Evolutionary conservation across 352 stramenopile genomes (phyloP).

Genomic region (Pseudoperonospora humuli): DNA sequence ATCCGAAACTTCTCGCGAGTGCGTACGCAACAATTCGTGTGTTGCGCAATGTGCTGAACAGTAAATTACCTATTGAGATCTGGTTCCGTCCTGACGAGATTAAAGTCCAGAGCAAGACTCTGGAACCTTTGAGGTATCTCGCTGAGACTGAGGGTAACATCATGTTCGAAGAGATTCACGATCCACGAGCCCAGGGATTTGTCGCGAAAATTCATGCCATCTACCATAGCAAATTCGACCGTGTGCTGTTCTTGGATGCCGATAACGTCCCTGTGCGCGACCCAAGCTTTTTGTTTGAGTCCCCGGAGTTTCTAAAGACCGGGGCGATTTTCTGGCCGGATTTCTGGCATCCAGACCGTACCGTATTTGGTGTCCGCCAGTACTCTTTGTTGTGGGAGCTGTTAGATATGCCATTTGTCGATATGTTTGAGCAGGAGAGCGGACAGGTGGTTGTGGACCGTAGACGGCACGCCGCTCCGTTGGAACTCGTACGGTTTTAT

Average conservation of each 20-base stretch:
- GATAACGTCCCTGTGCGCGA: constrained; percentile 47
- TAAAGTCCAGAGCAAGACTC: constrained; percentile 11
- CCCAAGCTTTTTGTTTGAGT: constrained; percentile 26
- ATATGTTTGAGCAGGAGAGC: constrained; percentile 42
- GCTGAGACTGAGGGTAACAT: constrained; percentile 15
- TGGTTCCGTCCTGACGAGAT: constrained; percentile 39
- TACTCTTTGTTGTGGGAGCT: constrained; percentile 43
- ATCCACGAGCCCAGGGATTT: constrained; percentile 25
- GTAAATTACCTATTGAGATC: constrained; percentile 39
- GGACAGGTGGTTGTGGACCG: constrained; percentile 44
- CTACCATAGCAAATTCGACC: constrained; percentile 32
- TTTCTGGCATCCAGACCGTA: constrained; percentile 41
- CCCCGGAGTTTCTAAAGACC: constrained; percentile 24
- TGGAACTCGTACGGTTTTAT: constrained; percentile 25
- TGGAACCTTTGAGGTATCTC: constrained; percentile 19
- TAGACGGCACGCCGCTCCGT: constrained; percentile 13
- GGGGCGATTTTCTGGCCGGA: constrained; percentile 56
- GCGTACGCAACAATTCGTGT: constrained; percentile 31
- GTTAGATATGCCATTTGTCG: constrained; percentile 30
- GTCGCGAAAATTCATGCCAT: constrained; percentile 43
- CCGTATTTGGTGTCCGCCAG: constrained; percentile 42
- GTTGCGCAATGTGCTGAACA: constrained; percentile 25
- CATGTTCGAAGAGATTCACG: constrained; percentile 18
- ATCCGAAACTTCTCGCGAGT: constrained; percentile 37
- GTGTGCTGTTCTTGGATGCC: constrained; percentile 43